phyloP scores from a whole-genome alignment of 371 early-diverging fungal species.

The Apophysomyces ossiformis region DNA sequence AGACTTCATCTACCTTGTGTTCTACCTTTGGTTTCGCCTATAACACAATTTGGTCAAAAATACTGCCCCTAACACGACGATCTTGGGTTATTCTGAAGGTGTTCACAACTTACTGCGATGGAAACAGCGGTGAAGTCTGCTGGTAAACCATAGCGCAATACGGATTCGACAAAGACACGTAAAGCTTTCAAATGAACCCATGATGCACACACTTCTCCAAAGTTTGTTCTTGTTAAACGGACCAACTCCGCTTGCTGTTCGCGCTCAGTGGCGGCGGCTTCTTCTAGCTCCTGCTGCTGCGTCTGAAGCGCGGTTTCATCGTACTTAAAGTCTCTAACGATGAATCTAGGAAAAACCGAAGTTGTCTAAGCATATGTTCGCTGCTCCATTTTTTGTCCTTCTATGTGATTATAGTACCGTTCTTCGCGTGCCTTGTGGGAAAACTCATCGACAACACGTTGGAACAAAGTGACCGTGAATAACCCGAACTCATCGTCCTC shows the following conservation, averaged over 20 bases:
- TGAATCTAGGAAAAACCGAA: conserved; percentile 58
- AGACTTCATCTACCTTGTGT: conserved; percentile 70
- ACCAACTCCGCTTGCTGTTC: conserved; percentile 78
- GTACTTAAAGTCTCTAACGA: conserved; percentile 94
- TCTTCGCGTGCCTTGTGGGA: conserved; percentile 85
- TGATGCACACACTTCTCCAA: conserved; percentile 88
- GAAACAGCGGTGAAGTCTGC: conserved; percentile 90
- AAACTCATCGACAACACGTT: conserved; percentile 88
- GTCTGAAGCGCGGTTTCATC: conserved; percentile 76
- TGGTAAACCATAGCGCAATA: conserved; percentile 95
- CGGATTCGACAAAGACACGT: conserved; percentile 94
- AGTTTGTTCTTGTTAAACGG: conserved; percentile 89
- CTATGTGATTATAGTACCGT: conserved; percentile 47
- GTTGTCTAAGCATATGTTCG: too few species aligned
- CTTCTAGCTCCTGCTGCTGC: conserved; percentile 77
- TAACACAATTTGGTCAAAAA: conserved; percentile 19
- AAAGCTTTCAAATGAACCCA: conserved; percentile 95
- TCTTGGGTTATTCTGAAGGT: conserved; percentile 3
- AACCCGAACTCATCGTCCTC: conserved; percentile 95
- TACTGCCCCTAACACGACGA: background rate
- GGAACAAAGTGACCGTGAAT: conserved; percentile 91
- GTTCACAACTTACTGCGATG: conserved; percentile 61
- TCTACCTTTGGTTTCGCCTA: conserved; percentile 81
- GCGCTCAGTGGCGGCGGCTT: conserved; percentile 74
- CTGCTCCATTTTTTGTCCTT: too few species aligned